A percentile compares a stretch with the other conserved stretches of the same genome.
These are phyloP conservation scores for Parsonsia alboflavescens DNA, from an alignment of 257 asterid genomes.

Conservation along the genomic window DNA sequence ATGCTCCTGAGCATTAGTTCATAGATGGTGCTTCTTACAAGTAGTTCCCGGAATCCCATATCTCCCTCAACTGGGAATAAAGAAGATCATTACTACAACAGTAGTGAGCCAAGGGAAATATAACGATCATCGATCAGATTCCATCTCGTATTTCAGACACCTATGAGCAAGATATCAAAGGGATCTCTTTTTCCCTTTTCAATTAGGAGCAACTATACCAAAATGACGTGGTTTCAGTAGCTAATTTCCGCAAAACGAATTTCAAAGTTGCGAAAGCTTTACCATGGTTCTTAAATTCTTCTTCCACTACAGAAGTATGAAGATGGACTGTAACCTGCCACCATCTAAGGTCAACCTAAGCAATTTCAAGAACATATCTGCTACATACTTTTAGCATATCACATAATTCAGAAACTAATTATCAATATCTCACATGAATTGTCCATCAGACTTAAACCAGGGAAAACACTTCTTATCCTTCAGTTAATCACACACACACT, in stretches of 20 bases:
- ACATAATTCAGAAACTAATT: not conserved
- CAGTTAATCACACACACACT: not conserved
- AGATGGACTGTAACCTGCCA: not conserved
- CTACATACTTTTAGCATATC: not conserved
- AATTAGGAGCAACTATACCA: not conserved
- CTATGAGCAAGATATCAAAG: not conserved
- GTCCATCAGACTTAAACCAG: not conserved
- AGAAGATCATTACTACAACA: not conserved
- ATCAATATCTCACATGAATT: not conserved
- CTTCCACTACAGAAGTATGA: not conserved
- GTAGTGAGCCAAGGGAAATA: not conserved
- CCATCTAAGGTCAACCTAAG: not conserved
- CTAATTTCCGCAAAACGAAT: not conserved
- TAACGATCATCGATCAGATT: not conserved
- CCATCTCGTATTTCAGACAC: not conserved
- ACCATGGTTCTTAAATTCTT: not conserved
- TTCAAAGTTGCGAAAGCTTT: not conserved
- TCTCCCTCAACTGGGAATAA: no score
- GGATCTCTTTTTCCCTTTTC: not conserved
- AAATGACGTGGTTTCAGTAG: not conserved
- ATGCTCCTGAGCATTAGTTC: not conserved
- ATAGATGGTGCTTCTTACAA: not conserved
- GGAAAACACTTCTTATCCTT: not conserved
- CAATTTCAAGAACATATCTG: not conserved
- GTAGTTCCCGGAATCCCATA: not conserved